Evolutionary conservation across 768 basidiomycete species (phyloP).

Genomic region (Gloeopeniophorella convolvens): DNA sequence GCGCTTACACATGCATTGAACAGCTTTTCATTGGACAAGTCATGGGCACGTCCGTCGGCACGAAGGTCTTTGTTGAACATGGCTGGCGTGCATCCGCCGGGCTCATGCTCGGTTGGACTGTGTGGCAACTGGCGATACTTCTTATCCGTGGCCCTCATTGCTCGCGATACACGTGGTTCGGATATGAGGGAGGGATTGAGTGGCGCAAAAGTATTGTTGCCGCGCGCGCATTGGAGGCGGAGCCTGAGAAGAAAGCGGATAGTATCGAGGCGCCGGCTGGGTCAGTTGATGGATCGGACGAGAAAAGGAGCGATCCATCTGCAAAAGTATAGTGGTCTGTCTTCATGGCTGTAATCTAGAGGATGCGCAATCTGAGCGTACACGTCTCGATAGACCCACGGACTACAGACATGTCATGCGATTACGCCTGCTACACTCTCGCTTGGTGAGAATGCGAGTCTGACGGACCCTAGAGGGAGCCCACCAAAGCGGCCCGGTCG

Average conservation of each 20-base stretch:
- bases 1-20: neutral
- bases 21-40: constrained; percentile 28
- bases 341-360: too few species aligned
- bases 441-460: too few species aligned
- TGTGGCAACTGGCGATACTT: constrained; percentile 26
- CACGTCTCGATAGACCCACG: too few species aligned
- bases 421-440: too few species aligned
- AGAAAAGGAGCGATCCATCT: too few species aligned
- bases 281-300: neutral
- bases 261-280: neutral
- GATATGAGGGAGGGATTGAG: constrained; percentile 12
- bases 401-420: too few species aligned
- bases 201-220: constrained; percentile 5
- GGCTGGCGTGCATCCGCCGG: constrained; percentile 29
- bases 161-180: constrained; percentile 16
- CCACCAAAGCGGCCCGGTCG: too few species aligned
- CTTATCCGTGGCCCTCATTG: constrained; percentile 28
- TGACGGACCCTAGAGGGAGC: too few species aligned
- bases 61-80: constrained; percentile 29
- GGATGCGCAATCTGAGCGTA: too few species aligned
- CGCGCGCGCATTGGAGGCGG: neutral
- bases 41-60: constrained; percentile 33
- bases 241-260: neutral
- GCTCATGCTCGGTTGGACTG: constrained; percentile 27
- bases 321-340: too few species aligned